Evolutionary conservation across 345 rosid genomes (phyloP), one percentile per base, ranked within the genome.

Genomic region (Turnera subulata): DNA sequence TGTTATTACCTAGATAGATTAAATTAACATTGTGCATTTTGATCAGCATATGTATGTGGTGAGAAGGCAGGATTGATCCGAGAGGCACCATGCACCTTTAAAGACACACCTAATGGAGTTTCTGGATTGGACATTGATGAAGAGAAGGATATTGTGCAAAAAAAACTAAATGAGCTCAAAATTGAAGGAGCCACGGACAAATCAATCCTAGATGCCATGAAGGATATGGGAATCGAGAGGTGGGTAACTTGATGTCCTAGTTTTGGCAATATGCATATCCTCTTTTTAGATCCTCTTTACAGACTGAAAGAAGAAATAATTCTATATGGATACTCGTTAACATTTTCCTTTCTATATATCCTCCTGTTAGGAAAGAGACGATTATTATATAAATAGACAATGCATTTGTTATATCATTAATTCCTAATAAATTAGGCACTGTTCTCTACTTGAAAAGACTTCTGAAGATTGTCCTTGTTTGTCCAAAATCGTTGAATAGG

Each of bases 191-290:
- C 80, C 38, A 39, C 80, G 1, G 73, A 75, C 0, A 58, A 73
- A 21, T 65, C 32, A 18, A 73, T 81, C 46, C 74, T 68, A 2
- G 43, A 23, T 20, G 71, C 78, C 44, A 80, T 88, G 85, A 80
- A 66, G 53, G 82, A 80, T 66, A 65, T 84, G 38, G 95, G 87
- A 37, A 63, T 76, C 19, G 20, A 80, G 43, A 76, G 97, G 95
- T 83, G 24, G 16, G 18, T 7, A 17, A 7, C 32, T 32, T 11
- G 5, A 25, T 0, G 29, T 51, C n/a, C n/a, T n/a, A n/a, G n/a
- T n/a, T n/a, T n/a, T n/a, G n/a, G n/a, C n/a, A n/a, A n/a, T n/a
- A n/a, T n/a, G n/a, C n/a, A n/a, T n/a, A n/a, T n/a, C n/a, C n/a
- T n/a, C n/a, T n/a, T n/a, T n/a, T n/a, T n/a, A n/a, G n/a, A n/a